Evolutionary conservation across 2,329 filamentous ascomycete genomes (phyloP).

Genomic region (Harringtonia lauricola): DNA sequence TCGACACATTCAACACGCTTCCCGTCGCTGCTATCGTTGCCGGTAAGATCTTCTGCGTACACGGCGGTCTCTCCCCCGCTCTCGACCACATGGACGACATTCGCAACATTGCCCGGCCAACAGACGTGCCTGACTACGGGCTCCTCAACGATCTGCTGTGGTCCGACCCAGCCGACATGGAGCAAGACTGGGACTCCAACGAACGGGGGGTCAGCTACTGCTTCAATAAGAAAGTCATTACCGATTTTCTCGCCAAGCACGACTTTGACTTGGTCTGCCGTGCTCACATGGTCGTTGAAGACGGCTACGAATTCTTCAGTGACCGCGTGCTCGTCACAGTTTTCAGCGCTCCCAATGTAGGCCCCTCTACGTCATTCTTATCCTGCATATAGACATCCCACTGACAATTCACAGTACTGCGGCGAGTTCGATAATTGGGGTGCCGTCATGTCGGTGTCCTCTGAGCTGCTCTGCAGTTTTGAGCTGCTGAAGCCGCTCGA

Average conservation of each 20-base stretch:
- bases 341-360: slow-evolving; percentile 92
- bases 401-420: slow-evolving; percentile 62
- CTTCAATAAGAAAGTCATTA: slow-evolving; percentile 96
- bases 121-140: slow-evolving; percentile 94
- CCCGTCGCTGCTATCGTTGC: slow-evolving; percentile 95
- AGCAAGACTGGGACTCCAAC: slow-evolving; percentile 95
- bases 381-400: no score
- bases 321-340: slow-evolving; percentile 92
- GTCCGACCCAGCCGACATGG: slow-evolving; percentile 98
- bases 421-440: slow-evolving; percentile 99
- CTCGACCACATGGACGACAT: slow-evolving; percentile 98
- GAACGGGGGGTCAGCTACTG: slow-evolving; percentile 96
- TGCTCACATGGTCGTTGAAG: slow-evolving; percentile 98
- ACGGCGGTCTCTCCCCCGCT: slow-evolving; percentile 86
- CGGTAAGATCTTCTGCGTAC: slow-evolving; percentile 95
- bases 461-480: slow-evolving; percentile 89
- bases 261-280: slow-evolving; percentile 97
- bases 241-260: slow-evolving; percentile 85
- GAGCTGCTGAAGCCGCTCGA: slow-evolving; percentile 94
- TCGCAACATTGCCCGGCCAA: slow-evolving; percentile 86
- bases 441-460: slow-evolving; percentile 95
- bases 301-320: slow-evolving; percentile 98
- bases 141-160: slow-evolving; percentile 90
- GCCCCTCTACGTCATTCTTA: slow-evolving; percentile 26
- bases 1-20: slow-evolving; percentile 91